A percentile compares a stretch with the other conserved stretches of the same genome.
phyloP scores from a whole-genome alignment of 2,329 filamentous ascomycete genomes.

The Xylariales sp. region DNA sequence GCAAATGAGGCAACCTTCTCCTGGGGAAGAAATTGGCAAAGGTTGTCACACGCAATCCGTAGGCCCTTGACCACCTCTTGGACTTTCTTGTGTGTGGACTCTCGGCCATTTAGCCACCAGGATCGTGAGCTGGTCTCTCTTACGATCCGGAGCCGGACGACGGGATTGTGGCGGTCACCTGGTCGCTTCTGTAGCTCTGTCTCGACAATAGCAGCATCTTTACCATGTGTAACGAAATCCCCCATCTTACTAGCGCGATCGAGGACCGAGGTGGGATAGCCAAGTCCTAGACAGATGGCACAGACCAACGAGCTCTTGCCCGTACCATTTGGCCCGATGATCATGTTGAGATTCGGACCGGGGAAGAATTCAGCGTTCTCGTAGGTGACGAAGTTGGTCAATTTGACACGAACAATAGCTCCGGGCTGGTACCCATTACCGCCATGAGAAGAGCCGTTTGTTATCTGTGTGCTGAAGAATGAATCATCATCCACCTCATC shows the following conservation, averaged over 20 bases:
- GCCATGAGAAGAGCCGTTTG: background rate
- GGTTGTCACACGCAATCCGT: constrained; percentile 92
- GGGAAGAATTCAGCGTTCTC: constrained; percentile 85
- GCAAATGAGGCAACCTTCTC: constrained; percentile 95
- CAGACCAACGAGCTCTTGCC: constrained; percentile 97
- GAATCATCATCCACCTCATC: background rate
- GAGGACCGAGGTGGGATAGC: constrained; percentile 75
- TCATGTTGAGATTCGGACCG: constrained; percentile 93
- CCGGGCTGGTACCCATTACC: constrained; percentile 58
- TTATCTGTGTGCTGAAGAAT: background rate
- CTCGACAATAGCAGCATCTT: constrained; percentile 73
- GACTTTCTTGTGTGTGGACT: constrained; percentile 58
- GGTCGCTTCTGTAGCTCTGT: constrained; percentile 75
- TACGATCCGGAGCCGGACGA: constrained; percentile 72
- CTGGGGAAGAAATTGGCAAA: constrained; percentile 95
- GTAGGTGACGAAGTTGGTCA: constrained; percentile 93
- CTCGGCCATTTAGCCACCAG: constrained; percentile 72
- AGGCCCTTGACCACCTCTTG: constrained; percentile 64
- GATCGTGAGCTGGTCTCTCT: constrained; percentile 75
- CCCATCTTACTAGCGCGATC: constrained; percentile 79
- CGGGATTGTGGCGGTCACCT: constrained; percentile 58
- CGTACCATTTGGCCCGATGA: constrained; percentile 97
- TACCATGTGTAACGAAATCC: constrained; percentile 92
- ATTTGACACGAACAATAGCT: constrained; percentile 80
- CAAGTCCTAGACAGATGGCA: constrained; percentile 89